phyloP scores from a whole-genome alignment of 1,284 basidiomycete species.

The Sphagnurus paluster region DNA sequence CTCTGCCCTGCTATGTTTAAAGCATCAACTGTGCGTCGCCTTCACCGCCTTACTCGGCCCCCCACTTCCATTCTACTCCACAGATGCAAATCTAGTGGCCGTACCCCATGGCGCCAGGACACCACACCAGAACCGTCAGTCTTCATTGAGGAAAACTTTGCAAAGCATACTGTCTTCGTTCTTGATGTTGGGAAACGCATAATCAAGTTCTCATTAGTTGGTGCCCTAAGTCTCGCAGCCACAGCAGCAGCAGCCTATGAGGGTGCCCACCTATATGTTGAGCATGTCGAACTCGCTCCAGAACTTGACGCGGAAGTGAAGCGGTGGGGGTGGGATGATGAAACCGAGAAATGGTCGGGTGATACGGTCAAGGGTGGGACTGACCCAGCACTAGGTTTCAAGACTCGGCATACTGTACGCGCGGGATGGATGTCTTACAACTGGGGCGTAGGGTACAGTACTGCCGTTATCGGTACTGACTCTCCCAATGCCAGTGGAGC shows the following conservation, averaged over 20 bases:
- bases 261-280: conserved; percentile 70
- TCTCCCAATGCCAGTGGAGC: conserved; percentile 35
- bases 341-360: conserved; percentile 76
- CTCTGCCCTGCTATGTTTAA: conserved; percentile 9
- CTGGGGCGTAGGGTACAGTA: conserved; percentile 60
- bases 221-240: conserved; percentile 26
- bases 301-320: conserved; percentile 53
- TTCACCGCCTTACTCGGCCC: conserved; percentile 4
- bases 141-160: conserved; percentile 30
- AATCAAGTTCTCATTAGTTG: conserved; percentile 34
- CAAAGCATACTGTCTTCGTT: conserved; percentile 32
- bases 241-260: conserved; percentile 43
- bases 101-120: conserved; percentile 18
- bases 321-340: conserved; percentile 74
- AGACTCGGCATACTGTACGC: conserved; percentile 66
- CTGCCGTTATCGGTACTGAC: conserved; percentile 39
- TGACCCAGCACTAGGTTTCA: conserved; percentile 67
- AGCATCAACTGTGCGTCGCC: not conserved
- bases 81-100: conserved; percentile 6
- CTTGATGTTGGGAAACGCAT: conserved; percentile 31
- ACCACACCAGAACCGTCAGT: conserved; percentile 19
- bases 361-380: conserved; percentile 65
- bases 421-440: conserved; percentile 78
- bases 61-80: conserved; percentile 1
- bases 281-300: conserved; percentile 56